A percentile compares a stretch with the other conserved stretches of the same genome.
Evolutionary conservation across 371 early-diverging fungal species (phyloP).

Genomic region (Mucor plumbeus): DNA sequence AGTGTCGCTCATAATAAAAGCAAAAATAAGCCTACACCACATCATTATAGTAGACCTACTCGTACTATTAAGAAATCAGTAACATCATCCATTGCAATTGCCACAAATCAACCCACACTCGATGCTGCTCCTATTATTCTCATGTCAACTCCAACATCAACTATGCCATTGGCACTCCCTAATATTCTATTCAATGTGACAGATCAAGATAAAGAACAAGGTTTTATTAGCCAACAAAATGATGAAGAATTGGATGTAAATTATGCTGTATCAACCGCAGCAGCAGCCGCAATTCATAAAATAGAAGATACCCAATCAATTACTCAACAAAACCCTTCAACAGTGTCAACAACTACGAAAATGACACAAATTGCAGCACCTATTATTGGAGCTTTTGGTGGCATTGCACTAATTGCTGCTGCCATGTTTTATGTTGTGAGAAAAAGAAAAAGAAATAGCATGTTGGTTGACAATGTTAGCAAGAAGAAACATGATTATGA

Average conservation of each 20-base stretch:
- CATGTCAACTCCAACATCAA: not conserved
- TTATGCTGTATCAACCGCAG: not conserved
- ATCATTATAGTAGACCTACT: not conserved
- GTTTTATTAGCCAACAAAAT: not conserved
- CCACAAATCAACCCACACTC: not conserved
- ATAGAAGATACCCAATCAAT: not conserved
- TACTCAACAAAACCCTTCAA: not conserved
- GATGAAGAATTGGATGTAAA: not conserved
- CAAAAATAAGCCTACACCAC: not conserved
- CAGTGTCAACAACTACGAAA: not conserved
- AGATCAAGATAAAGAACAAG: not conserved
- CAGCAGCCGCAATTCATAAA: not conserved
- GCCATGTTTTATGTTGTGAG: conserved; percentile 21
- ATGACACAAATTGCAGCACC: conserved; percentile 10
- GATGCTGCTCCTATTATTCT: not conserved
- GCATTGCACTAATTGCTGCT: conserved; percentile 21
- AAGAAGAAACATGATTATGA: not conserved
- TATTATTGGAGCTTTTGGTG: conserved; percentile 22
- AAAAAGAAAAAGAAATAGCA: conserved; percentile 19
- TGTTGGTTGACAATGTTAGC: not conserved
- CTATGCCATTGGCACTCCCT: not conserved
- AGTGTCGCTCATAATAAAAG: not conserved
- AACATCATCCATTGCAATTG: not conserved
- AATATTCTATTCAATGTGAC: not conserved
- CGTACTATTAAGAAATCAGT: not conserved